Evolutionary conservation across 2,329 filamentous ascomycete genomes (phyloP), one percentile per base, ranked within the genome.

Genomic region (Alternaria sp.): DNA sequence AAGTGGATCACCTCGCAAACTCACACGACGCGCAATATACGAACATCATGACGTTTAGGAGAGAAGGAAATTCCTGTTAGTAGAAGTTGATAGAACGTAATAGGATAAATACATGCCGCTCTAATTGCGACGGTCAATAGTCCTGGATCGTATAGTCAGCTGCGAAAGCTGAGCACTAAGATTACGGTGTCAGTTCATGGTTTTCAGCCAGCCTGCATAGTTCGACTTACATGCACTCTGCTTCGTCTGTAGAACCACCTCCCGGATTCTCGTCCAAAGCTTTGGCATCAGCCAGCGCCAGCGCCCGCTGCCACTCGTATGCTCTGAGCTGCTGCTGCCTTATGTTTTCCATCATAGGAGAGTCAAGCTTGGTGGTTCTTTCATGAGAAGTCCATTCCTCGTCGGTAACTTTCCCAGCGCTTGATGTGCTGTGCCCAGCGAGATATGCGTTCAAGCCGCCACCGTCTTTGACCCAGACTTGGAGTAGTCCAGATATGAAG

Each of bases 391-490:
- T 18, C 74, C 73, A 76, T 44, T 66, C 51, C 5, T 1, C 49
- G 2, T 1, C 20, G 16, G 36, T 54, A 3, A 75, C 62, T 32
- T 61, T 58, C 26, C 32, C 44, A 7, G 65, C 62, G 49, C 64
- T 72, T 7, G 62, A 60, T 22, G 70, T 67, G 20, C 73, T 76
- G 8, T 59, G 44, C 2, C 72, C 72, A 5, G 74, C 72, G 0
- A 65, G 69, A 63, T 67, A 74, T 22, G 66, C 66, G 59, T 75
- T 75, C 24, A 76, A 68, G 1, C 74, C 73, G 1, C 68, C 72
- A 5, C 70, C 73, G 12, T 63, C 58, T 3, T 72, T 66, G 0
- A 70, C 60, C 70, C 70, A 76, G 1, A 72, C 71, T 39, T 72
- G 66, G 30, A 75, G 54, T 20, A 76, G 26, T 1, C 63, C 71